These are phyloP conservation scores for Carpinus viminea DNA, from an alignment of 306 rosid genomes.

Conservation along the genomic window DNA sequence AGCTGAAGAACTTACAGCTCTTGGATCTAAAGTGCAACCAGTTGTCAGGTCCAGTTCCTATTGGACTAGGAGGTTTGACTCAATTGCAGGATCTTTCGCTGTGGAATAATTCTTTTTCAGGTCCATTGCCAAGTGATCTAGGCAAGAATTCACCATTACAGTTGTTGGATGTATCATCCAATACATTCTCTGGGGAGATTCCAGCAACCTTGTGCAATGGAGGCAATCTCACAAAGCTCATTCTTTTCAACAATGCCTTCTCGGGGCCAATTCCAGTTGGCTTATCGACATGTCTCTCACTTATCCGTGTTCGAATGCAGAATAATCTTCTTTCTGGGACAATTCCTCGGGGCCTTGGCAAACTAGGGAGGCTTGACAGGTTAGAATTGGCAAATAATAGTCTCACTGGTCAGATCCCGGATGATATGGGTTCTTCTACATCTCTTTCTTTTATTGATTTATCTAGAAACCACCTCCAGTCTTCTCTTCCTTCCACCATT, in stretches of 20 bases:
- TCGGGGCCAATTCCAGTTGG: slow-evolving; percentile 70
- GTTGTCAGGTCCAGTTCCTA: slow-evolving; percentile 73
- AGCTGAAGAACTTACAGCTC: slow-evolving; percentile 72
- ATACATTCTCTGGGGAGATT: slow-evolving; percentile 74
- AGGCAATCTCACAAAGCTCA: slow-evolving; percentile 92
- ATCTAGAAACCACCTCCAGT: slow-evolving; percentile 66
- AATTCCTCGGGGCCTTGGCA: slow-evolving; percentile 81
- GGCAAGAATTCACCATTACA: slow-evolving; percentile 78
- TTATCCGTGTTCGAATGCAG: slow-evolving; percentile 86
- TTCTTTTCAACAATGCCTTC: slow-evolving; percentile 87
- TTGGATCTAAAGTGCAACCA: slow-evolving; percentile 77
- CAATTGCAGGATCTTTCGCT: slow-evolving; percentile 71
- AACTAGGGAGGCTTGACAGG: slow-evolving; percentile 82
- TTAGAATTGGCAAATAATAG: slow-evolving; percentile 91
- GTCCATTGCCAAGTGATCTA: slow-evolving; percentile 69
- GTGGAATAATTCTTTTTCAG: slow-evolving; percentile 87
- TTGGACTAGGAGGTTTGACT: slow-evolving; percentile 60
- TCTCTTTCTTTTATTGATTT: slow-evolving; percentile 94
- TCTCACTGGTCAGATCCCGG: slow-evolving; percentile 79
- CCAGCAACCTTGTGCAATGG: slow-evolving; percentile 67
- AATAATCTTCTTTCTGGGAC: slow-evolving; percentile 79
- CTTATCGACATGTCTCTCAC: slow-evolving; percentile 62
- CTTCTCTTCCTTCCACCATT: slow-evolving; percentile 81
- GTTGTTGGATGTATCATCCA: slow-evolving; percentile 93
- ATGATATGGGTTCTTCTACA: slow-evolving; percentile 72